A percentile compares a stretch with the other conserved stretches of the same genome.
phyloP scores from a whole-genome alignment of 495 filamentous ascomycete species.

The Penicillium atrosanguineum region DNA sequence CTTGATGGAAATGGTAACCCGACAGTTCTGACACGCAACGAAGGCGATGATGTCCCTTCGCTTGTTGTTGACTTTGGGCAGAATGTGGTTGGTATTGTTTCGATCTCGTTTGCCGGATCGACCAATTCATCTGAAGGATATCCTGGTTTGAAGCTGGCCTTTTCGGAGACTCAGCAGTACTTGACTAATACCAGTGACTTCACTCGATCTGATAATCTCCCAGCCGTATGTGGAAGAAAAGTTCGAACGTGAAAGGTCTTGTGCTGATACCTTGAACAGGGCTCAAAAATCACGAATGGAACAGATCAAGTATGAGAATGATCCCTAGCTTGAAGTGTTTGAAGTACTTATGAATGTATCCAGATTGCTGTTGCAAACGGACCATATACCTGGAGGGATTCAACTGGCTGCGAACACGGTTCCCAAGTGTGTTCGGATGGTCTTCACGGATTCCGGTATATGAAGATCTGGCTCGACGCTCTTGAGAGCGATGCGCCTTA shows the following conservation, averaged over 20 bases:
- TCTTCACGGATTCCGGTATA: slow-evolving; percentile 47
- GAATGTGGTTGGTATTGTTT: slow-evolving; percentile 37
- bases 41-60: slow-evolving; percentile 4
- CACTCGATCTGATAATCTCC: slow-evolving; percentile 40
- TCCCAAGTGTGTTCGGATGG: slow-evolving; percentile 46
- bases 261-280: not conserved
- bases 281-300: slow-evolving; percentile 7
- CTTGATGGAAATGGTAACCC: not conserved
- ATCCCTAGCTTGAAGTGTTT: not conserved
- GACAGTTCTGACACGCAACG: slow-evolving; percentile 9
- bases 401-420: slow-evolving; percentile 35
- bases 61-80: slow-evolving; percentile 46
- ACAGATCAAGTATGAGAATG: slow-evolving; percentile 9
- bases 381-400: slow-evolving; percentile 39
- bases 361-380: slow-evolving; percentile 35
- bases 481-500: slow-evolving; percentile 36
- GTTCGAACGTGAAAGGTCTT: not conserved
- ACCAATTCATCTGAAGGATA: slow-evolving; percentile 15
- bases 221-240: not conserved
- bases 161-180: slow-evolving; percentile 44
- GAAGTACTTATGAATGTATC: not conserved
- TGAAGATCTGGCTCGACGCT: slow-evolving; percentile 44
- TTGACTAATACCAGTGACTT: slow-evolving; percentile 43
- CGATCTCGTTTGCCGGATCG: slow-evolving; percentile 28
- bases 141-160: slow-evolving; percentile 42